Evolutionary conservation across 1,139 yeast species (phyloP).

Genomic region (Candida tropicalis): DNA sequence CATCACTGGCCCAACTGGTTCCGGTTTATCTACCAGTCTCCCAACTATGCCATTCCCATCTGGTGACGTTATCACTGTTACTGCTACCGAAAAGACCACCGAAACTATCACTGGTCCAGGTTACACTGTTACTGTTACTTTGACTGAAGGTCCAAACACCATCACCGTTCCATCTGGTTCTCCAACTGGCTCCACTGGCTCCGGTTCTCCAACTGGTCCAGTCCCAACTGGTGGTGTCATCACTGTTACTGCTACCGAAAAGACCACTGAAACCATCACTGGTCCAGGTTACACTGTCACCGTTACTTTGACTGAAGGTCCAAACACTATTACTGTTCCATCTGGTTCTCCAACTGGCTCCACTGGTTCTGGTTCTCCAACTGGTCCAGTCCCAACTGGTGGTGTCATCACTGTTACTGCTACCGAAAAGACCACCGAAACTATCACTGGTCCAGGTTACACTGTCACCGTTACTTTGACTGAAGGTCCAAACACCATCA

Average conservation of each 20-base stretch:
- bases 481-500: neutral
- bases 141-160: neutral
- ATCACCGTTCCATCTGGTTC: neutral
- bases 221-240: neutral
- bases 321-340: slow-evolving; percentile 1
- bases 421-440: neutral
- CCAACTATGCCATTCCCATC: too few species aligned
- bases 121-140: neutral
- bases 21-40: neutral
- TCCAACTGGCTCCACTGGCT: slow-evolving; percentile 1
- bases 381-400: slow-evolving; percentile 1
- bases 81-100: slow-evolving; percentile 1
- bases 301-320: slow-evolving; percentile 1
- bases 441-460: slow-evolving; percentile 4
- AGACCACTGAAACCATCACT: neutral
- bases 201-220: slow-evolving; percentile 1
- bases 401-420: slow-evolving; percentile 1
- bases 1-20: too few species aligned
- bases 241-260: slow-evolving; percentile 2
- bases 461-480: neutral
- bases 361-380: neutral
- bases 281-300: slow-evolving; percentile 5
- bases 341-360: neutral
- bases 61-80: neutral
- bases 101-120: neutral